Base-by-base conservation (phyloP, 257 asterid species). In the Linaria vulgaris region DNA sequence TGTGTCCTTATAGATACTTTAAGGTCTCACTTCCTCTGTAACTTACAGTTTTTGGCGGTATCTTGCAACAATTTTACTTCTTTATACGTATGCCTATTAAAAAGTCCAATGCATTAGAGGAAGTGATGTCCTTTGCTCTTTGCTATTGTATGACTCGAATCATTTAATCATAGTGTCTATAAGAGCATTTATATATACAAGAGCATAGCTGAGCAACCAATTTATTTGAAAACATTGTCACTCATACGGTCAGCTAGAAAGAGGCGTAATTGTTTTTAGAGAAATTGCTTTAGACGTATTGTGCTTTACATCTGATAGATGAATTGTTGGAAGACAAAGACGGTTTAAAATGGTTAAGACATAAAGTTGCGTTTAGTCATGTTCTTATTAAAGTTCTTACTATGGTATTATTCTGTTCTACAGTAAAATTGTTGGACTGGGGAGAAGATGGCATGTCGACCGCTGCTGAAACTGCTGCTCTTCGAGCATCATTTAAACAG, bases 351-450 rank as follows among this genome's bases (percentile, higher is more conserved):
- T 34, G 5, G 41, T 34, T 34, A 34, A 34, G 41, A 3, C 41
- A 30, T 6, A 34, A 34, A 34, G 10, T 34, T 34, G 6, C 41
- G 5, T 34, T 7, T 8, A 8, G 16, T 44, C 17, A 50, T 23
- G 5, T 22, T 38, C 27, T 16, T 37, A 19, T 21, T 6, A 10
- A 25, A 63, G 39, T 59, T 61, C 41, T 67, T 44, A 25, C 10
- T 23, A 39, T 54, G 51, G 45, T 23, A 53, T 66, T 46, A 23
- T 23, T 56, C 14, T 69, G 39, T 44, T 41, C 14, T 69, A 45
- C 70, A 89, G 97, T 89, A 73, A 89, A 89, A 78, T 68, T 89
- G 23, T 75, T 89, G 83, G 97, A 89, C 55, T 89, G 97, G 97
- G 97, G 94, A 43, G 97, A 89, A 74, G 95, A 89, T 64, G 95